Conservation (phyloP, 306 rosid species). For the Rosa chinensis region DNA sequence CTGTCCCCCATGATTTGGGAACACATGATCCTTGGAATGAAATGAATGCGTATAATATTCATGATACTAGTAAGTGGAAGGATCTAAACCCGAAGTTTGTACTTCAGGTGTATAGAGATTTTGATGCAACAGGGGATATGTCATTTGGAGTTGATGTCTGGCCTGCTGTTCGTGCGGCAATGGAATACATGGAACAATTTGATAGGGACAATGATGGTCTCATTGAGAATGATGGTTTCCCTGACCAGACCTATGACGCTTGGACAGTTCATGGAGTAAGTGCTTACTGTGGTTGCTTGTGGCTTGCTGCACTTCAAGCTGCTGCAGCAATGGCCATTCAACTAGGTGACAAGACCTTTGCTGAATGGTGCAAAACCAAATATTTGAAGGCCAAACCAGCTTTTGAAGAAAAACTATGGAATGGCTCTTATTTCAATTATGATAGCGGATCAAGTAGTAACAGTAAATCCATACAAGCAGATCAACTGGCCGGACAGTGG, state of each 20-base stretch:
- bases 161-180: conserved; percentile 97
- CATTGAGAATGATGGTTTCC: conserved; percentile 93
- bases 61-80: conserved; percentile 96
- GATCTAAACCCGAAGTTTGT: conserved; percentile 96
- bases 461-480: conserved; percentile 95
- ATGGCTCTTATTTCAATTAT: conserved; percentile 94
- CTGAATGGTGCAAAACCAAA: conserved; percentile 82
- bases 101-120: conserved; percentile 91
- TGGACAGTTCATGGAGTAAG: conserved; percentile 99
- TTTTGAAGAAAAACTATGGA: conserved; percentile 87
- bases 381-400: conserved; percentile 84
- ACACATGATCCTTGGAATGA: conserved; percentile 98
- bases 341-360: conserved; percentile 74
- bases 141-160: conserved; percentile 96
- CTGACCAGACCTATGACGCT: conserved; percentile 96
- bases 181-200: conserved; percentile 93
- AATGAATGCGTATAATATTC: conserved; percentile 96
- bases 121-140: conserved; percentile 86
- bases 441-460: conserved; percentile 90
- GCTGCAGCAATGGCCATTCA: conserved; percentile 95
- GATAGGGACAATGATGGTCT: conserved; percentile 89
- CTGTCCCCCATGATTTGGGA: conserved; percentile 95
- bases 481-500: conserved; percentile 99
- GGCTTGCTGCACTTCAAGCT: conserved; percentile 99
- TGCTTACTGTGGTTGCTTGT: conserved; percentile 93